Evolutionary conservation across 345 rosid genomes (phyloP), one percentile per base, ranked within the genome.

Genomic region (Salix suchowensis): DNA sequence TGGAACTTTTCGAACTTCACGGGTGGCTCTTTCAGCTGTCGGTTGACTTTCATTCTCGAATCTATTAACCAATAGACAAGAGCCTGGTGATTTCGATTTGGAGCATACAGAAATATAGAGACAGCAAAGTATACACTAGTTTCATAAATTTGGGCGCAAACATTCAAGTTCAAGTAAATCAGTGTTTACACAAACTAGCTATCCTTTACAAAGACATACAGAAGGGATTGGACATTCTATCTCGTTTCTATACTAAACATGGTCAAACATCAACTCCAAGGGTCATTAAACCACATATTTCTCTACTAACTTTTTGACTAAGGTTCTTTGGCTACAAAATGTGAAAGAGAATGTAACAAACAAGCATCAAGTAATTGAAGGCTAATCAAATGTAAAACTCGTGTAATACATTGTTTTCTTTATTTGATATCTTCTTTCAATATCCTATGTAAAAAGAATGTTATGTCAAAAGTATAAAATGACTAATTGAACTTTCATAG

Each of bases 1-100:
- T 32, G 98, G 97, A 70, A 85, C 90, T 85, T 85, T 91, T 66
- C 91, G 90, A 74, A 82, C 83, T 68, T 86, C 91, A 75, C 69
- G 80, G 70, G 72, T 79, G 55, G 74, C 71, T 78, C 84, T 90
- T 76, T 88, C 97, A 37, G 58, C 37, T 65, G 68, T 70, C 69
- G 84, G 81, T 77, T 77, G 90, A 50, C 16, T 86, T 82, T 91
- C 99, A 77, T 65, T 82, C 80, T 90, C 97, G 77, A 70, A 82
- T 87, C 99, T 96, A 77, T 74, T 67, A 82, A 74, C 78, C 23
- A 72, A 48, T 61, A 54, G 34, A 81, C 12, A 69, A 73, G 46
- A 75, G 62, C 30, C n/a, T 34, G 19, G 52, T 34, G 40, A 48
- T 39, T 70, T 78, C 48, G 68, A 19, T 16, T 54, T 58, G 52